These are phyloP conservation scores for Jamesozyma piceae DNA, from an alignment of 805 yeast species.

Conservation along the genomic window DNA sequence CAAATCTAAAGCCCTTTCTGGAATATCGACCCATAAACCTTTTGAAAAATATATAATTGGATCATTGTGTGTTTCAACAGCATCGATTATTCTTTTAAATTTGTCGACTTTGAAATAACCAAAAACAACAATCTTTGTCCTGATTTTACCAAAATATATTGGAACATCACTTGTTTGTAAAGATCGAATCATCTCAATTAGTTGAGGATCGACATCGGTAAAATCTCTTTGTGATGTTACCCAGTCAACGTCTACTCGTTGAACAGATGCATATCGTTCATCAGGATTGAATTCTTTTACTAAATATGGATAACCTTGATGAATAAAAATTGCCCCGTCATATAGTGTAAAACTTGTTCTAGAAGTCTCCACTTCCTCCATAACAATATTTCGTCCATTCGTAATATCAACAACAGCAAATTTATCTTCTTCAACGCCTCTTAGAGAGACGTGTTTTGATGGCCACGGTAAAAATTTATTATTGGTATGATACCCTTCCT, in stretches of 20 bases:
- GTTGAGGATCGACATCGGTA: constrained; percentile 83
- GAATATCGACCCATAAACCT: constrained; percentile 91
- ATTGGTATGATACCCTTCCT: constrained; percentile 45
- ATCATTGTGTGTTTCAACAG: constrained; percentile 85
- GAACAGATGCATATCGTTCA: constrained; percentile 73
- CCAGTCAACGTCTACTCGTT: constrained; percentile 90
- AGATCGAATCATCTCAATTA: constrained; percentile 55
- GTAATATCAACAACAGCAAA: constrained; percentile 90
- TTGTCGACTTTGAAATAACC: constrained; percentile 86
- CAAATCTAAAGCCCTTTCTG: constrained; percentile 49
- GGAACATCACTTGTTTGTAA: constrained; percentile 45
- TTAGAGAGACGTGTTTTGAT: constrained; percentile 57
- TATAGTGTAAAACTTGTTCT: constrained; percentile 85
- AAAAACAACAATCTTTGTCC: constrained; percentile 69
- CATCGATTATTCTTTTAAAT: constrained; percentile 73
- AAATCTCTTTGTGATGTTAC: constrained; percentile 83
- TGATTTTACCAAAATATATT: constrained; percentile 65
- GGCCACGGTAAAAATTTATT: constrained; percentile 75
- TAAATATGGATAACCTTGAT: constrained; percentile 85
- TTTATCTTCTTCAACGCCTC: constrained; percentile 74
- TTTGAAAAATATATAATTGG: constrained; percentile 60
- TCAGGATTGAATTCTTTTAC: constrained; percentile 78
- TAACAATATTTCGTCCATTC: constrained; percentile 60
- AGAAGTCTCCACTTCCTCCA: constrained; percentile 83
- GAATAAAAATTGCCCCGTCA: constrained; percentile 87